Percentiles rank a stretch among this genome's conserved stretches.
Evolutionary conservation across 164 flowering plant genomes (phyloP).

Genomic region (Vitis riparia): DNA sequence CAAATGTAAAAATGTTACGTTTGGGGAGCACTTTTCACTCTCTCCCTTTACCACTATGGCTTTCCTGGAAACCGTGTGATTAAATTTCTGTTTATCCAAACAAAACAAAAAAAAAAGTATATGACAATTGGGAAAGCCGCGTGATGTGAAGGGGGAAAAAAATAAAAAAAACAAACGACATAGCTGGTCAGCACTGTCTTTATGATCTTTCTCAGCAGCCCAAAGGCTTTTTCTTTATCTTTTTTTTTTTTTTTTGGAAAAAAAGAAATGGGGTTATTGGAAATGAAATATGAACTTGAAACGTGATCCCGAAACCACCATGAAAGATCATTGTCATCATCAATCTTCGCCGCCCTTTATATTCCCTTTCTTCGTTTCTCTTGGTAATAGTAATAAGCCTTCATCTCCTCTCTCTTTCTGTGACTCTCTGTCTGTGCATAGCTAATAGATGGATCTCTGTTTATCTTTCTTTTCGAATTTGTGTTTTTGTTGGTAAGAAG

Average conservation of each 20-base stretch:
- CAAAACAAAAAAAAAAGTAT: neutral
- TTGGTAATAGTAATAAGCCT: neutral
- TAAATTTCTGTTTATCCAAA: neutral
- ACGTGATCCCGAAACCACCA: neutral
- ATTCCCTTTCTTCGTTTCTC: neutral
- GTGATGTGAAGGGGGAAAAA: neutral
- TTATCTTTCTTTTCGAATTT: neutral
- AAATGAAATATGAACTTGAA: neutral
- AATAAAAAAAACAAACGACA: neutral
- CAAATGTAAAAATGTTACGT: too few species aligned
- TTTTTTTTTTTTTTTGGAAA: too few species aligned
- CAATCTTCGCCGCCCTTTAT: neutral
- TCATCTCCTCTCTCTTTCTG: neutral
- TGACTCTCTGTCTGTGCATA: neutral
- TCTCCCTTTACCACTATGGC: neutral
- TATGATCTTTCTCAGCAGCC: conserved; percentile 32
- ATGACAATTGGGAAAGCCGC: neutral
- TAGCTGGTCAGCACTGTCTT: conserved; percentile 35
- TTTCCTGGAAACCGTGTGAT: neutral
- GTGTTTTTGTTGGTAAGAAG: neutral
- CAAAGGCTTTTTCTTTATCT: neutral
- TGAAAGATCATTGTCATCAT: neutral
- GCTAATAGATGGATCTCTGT: neutral
- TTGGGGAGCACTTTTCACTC: too few species aligned
- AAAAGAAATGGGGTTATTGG: neutral